Conservation (phyloP, 495 filamentous ascomycete species). For the Penicillium dipodomyicola region DNA sequence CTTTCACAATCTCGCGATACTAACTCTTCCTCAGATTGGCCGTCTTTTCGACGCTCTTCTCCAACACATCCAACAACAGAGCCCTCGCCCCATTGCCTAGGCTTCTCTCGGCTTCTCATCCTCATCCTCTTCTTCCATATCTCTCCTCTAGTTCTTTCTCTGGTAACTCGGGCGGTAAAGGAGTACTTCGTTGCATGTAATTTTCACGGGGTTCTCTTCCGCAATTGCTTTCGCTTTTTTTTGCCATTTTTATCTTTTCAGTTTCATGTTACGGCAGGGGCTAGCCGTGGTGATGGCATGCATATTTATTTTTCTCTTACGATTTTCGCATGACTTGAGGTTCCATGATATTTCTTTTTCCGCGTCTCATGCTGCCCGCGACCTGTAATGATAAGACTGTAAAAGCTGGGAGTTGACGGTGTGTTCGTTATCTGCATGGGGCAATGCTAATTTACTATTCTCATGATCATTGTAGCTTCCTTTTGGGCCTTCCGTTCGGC, state of each 20-base stretch:
- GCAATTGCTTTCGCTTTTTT: conserved; percentile 15
- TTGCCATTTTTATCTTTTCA: conserved; percentile 19
- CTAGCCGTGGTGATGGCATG: conserved; percentile 31
- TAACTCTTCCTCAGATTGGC: conserved; percentile 39
- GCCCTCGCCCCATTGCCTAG: conserved; percentile 43
- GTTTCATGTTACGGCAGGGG: conserved; percentile 31
- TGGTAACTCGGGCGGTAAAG: conserved; percentile 19
- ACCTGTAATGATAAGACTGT: conserved; percentile 43
- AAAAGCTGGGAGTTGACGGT: conserved; percentile 37
- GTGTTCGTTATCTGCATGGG: conserved; percentile 21
- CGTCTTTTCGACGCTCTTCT: conserved; percentile 51
- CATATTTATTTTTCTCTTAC: conserved; percentile 29
- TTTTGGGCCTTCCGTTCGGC: background rate
- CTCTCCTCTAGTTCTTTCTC: conserved; percentile 16
- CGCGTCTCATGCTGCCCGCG: conserved; percentile 23
- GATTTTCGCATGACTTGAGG: conserved; percentile 37
- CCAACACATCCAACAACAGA: conserved; percentile 51
- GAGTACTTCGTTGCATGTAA: conserved; percentile 24
- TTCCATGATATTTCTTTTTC: conserved; percentile 27
- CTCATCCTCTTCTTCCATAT: conserved; percentile 8
- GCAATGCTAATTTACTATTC: conserved; percentile 24
- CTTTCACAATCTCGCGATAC: background rate
- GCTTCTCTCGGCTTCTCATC: conserved; percentile 15
- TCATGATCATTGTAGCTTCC: conserved; percentile 2
- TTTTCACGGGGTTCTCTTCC: conserved; percentile 29